Evolutionary conservation across 2,329 filamentous ascomycete genomes (phyloP).

Genomic region (Pseudonectria buxi): DNA sequence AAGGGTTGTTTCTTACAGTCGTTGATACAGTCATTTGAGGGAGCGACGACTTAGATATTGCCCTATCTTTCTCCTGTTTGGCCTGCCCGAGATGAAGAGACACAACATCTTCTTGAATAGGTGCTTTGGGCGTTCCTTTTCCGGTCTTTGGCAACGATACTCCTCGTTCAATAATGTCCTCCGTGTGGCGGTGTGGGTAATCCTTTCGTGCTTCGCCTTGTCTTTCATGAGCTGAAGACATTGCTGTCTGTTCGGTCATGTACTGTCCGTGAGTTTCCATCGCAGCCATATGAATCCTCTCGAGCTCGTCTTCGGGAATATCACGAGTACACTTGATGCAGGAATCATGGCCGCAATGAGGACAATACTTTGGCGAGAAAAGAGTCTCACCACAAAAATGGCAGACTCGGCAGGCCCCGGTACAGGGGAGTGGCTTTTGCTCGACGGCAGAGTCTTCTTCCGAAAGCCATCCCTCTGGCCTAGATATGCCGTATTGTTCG

Average conservation of each 20-base stretch:
- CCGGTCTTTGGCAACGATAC: neutral
- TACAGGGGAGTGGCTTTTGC: conserved; percentile 10
- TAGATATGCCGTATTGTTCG: conserved; percentile 38
- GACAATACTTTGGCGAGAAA: conserved; percentile 33
- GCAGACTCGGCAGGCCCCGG: conserved; percentile 34
- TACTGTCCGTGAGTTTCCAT: conserved; percentile 3
- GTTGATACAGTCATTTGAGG: conserved; percentile 7
- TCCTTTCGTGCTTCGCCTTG: conserved; percentile 1
- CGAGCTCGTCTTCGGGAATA: conserved; percentile 12
- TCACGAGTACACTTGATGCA: conserved; percentile 41
- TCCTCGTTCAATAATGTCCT: conserved; percentile 2
- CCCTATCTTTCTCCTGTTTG: conserved; percentile 6
- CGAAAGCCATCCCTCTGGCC: conserved; percentile 40
- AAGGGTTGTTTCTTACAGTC: conserved; percentile 25
- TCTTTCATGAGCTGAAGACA: conserved; percentile 1
- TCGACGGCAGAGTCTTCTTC: conserved; percentile 26
- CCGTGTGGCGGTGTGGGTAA: conserved; percentile 2
- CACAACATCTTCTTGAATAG: neutral
- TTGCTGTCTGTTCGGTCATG: conserved; percentile 1
- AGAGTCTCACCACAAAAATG: conserved; percentile 43
- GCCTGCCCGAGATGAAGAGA: neutral
- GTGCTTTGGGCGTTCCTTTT: neutral
- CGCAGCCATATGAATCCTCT: conserved; percentile 1
- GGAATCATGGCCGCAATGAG: conserved; percentile 44
- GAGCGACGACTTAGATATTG: conserved; percentile 1